Evolutionary conservation across 192 early-diverging fungal genomes (phyloP).

Genomic region (Coemansia sp.): DNA sequence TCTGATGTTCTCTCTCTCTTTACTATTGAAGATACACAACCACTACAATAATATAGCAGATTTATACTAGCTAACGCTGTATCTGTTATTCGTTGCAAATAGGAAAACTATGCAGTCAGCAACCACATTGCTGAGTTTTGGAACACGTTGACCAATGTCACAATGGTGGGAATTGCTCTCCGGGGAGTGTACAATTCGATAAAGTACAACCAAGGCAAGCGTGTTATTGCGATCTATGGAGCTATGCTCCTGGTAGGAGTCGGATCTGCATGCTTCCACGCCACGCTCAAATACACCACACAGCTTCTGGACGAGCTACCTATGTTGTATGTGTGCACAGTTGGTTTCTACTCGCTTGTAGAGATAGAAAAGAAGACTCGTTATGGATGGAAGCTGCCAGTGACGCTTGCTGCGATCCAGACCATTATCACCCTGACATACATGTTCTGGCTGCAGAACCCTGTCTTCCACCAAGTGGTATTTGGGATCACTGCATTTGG

Average conservation of each 20-base stretch:
- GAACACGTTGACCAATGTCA: constrained; percentile 73
- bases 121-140: constrained; percentile 77
- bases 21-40: background rate
- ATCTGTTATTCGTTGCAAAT: background rate
- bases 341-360: constrained; percentile 55
- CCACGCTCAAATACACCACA: constrained; percentile 67
- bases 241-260: constrained; percentile 66
- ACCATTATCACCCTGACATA: constrained; percentile 58
- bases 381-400: constrained; percentile 28
- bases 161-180: constrained; percentile 60
- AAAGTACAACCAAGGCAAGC: constrained; percentile 50
- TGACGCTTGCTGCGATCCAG: constrained; percentile 56
- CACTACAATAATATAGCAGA: background rate
- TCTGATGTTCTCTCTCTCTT: background rate
- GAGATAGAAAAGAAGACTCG: constrained; percentile 40
- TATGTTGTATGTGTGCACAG: constrained; percentile 63
- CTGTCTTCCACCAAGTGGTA: constrained; percentile 69
- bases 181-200: constrained; percentile 60
- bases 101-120: constrained; percentile 69
- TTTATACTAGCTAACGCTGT: too few relatives aligned
- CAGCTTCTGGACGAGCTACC: constrained; percentile 82
- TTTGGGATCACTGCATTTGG: constrained; percentile 57
- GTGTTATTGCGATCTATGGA: constrained; percentile 59
- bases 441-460: constrained; percentile 59
- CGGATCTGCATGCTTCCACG: constrained; percentile 73